Evolutionary conservation across 805 yeast genomes (phyloP), one percentile per base, ranked within the genome.

Genomic region (Clavispora vitiphila): DNA sequence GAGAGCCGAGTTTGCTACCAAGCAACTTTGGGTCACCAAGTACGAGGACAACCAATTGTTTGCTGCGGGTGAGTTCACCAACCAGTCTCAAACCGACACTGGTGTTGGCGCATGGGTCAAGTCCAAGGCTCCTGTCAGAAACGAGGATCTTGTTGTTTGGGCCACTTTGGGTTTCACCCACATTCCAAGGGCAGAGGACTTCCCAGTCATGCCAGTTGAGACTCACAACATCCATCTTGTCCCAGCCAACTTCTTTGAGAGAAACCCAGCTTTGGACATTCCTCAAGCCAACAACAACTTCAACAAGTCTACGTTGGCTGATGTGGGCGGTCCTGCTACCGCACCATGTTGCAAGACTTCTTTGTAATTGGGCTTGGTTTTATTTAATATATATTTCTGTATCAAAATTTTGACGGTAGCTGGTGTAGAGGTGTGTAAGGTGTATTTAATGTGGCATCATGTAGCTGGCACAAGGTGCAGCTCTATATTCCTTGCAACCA

Each of bases 171-270:
- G 87, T 21, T 76, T 85, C 68, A 85, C 91, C 3, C 95, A 85
- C 59, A 77, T 84, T 55, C 93, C 93, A 54, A 76, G 86, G 56
- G 80, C 82, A 27, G 95, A 85, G 67, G 91, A 85, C 62, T 85
- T 86, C 83, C 95, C 95, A 37, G 90, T 85, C 39, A 85, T 85
- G 95, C 90, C 93, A 25, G 86, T 82, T 43, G 95, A 85, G 65
- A 80, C 80, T 49, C 80, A 83, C 68, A 65, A 59, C 52, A 80
- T 84, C 52, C 72, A 77, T 44, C 72, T 85, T 43, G 72, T 74
- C 35, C 95, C 95, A 40, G 70, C 76, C 53, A 84, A 86, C 42
- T 85, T 85, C 77, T 85, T 84, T 59, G 80, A 79, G 54, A 78
- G 69, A 56, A 85, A 85, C 64, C 95, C 95, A 27, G 86, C 86